These are phyloP conservation scores for Gastrodia elata DNA, from an alignment of 106 monocot genomes.

Conservation along the genomic window DNA sequence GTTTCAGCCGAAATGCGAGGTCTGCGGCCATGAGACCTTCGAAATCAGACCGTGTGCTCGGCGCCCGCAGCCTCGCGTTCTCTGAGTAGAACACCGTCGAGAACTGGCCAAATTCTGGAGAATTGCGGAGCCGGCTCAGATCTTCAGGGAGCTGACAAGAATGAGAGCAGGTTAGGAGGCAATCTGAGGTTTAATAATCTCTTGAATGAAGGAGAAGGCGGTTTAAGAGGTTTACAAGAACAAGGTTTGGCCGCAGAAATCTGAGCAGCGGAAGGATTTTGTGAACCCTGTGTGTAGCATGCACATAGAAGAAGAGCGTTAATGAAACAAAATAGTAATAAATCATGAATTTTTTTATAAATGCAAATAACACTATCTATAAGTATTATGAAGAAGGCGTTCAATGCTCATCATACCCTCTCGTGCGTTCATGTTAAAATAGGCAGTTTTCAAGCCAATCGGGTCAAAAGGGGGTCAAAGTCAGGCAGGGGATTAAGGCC, in stretches of 20 bases:
- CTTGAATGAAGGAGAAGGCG: background rate
- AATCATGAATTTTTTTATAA: too few relatives aligned
- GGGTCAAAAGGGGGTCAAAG: too few relatives aligned
- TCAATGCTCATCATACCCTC: too few relatives aligned
- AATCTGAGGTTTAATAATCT: background rate
- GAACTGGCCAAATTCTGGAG: background rate
- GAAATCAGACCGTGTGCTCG: constrained; percentile 16
- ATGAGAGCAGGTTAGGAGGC: background rate
- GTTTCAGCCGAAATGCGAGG: constrained; percentile 36
- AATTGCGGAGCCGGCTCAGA: constrained; percentile 12
- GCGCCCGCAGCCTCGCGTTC: constrained; percentile 21
- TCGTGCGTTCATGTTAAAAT: too few relatives aligned
- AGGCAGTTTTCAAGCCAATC: too few relatives aligned
- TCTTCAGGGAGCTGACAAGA: constrained; percentile 41
- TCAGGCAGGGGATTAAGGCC: too few relatives aligned
- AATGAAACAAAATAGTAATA: too few relatives aligned
- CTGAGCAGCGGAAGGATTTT: constrained; percentile 35
- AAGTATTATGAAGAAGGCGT: too few relatives aligned
- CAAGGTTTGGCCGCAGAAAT: constrained; percentile 40
- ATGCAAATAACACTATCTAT: too few relatives aligned
- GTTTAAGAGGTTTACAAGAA: constrained; percentile 27
- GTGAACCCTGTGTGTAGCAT: constrained; percentile 30
- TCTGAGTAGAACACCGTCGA: constrained; percentile 33
- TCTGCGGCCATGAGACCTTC: constrained; percentile 26
- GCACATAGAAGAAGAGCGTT: too few relatives aligned